Evolutionary conservation across 306 rosid species (phyloP).

Genomic region (Sicyos edulis): DNA sequence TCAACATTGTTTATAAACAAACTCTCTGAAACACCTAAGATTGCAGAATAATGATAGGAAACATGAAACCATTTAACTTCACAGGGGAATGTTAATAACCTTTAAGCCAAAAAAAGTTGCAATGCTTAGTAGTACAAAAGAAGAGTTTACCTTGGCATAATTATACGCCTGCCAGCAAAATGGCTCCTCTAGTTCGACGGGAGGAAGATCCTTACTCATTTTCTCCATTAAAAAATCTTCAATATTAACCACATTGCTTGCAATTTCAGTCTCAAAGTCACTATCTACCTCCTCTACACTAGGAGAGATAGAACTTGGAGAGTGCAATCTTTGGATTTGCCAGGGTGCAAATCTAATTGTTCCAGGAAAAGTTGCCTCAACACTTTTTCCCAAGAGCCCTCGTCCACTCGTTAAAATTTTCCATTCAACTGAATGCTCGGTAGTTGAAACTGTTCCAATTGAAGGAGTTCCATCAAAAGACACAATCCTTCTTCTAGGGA

Average conservation of each 20-base stretch:
- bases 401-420: conserved; percentile 78
- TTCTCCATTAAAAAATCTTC: conserved; percentile 81
- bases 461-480: conserved; percentile 96
- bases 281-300: conserved; percentile 63
- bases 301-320: conserved; percentile 37
- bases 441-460: conserved; percentile 68
- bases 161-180: conserved; percentile 98
- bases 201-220: conserved; percentile 88
- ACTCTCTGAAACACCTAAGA: too few species aligned
- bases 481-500: conserved; percentile 74
- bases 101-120: background rate
- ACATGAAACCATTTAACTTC: too few species aligned
- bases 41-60: too few species aligned
- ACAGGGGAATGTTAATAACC: too few species aligned
- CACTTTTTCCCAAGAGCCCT: conserved; percentile 76
- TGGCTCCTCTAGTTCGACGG: conserved; percentile 83
- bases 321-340: conserved; percentile 35
- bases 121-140: conserved; percentile 13
- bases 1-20: too few species aligned
- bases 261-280: conserved; percentile 65
- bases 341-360: conserved; percentile 61
- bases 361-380: conserved; percentile 96
- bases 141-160: conserved; percentile 65
- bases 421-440: conserved; percentile 95
- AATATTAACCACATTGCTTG: conserved; percentile 53